phyloP scores from a whole-genome alignment of 345 rosid genomes.

The Cardamine chenopodiifolia region DNA sequence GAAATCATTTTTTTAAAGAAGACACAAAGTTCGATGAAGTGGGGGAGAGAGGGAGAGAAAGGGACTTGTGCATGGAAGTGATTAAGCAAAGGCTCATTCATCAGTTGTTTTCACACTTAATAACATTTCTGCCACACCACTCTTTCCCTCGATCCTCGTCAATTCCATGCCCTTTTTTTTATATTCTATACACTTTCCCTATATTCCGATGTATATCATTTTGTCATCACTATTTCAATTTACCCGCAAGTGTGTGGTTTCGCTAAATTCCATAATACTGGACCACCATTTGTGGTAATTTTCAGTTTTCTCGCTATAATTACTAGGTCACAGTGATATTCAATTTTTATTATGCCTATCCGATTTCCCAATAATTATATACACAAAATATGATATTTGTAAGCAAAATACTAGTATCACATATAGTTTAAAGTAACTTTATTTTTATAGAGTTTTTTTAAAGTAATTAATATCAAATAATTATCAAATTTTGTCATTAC shows the following conservation, averaged over 20 bases:
- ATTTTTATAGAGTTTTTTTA: neutral
- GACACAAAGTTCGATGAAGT: slow-evolving; percentile 74
- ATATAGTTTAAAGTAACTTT: neutral
- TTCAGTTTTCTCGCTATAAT: neutral
- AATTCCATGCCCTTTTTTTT: slow-evolving; percentile 47
- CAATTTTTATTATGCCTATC: neutral
- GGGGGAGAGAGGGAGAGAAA: slow-evolving; percentile 59
- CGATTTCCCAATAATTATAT: no score
- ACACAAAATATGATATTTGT: neutral
- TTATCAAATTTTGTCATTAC: neutral
- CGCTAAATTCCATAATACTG: slow-evolving; percentile 36
- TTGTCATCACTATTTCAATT: slow-evolving; percentile 34
- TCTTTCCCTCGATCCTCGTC: slow-evolving; percentile 63
- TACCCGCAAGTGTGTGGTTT: slow-evolving; percentile 28
- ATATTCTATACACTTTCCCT: neutral
- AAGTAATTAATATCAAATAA: neutral
- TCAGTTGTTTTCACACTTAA: slow-evolving; percentile 72
- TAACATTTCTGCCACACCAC: slow-evolving; percentile 41
- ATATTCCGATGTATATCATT: slow-evolving; percentile 37
- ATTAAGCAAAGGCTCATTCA: slow-evolving; percentile 82
- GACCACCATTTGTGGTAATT: slow-evolving; percentile 27
- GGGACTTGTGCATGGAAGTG: slow-evolving; percentile 92
- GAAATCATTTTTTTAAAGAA: neutral
- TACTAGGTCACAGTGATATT: neutral
- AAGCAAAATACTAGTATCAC: neutral